Conservation (phyloP, 192 early-diverging fungal species). For the Funneliformis geosporum region DNA sequence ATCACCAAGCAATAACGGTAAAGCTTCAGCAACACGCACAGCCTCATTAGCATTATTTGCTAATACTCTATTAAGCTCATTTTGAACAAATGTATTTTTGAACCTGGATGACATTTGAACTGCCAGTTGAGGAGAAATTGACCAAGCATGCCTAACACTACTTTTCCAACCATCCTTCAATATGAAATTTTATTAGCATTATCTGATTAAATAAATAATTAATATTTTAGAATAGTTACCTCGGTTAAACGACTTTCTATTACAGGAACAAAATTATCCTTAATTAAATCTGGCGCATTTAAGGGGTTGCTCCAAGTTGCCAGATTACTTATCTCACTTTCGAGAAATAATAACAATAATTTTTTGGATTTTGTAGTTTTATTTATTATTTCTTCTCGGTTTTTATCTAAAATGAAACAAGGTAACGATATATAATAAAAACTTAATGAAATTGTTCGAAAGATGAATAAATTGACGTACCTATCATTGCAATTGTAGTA, state of each 20-base stretch:
- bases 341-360: conserved; percentile 80
- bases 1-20: conserved; percentile 73
- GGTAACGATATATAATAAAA: not conserved
- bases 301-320: conserved; percentile 84
- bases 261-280: not conserved
- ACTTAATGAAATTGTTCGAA: not conserved
- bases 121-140: conserved; percentile 76
- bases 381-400: conserved; percentile 55
- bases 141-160: conserved; percentile 82
- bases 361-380: conserved; percentile 53
- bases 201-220: not conserved
- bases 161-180: conserved; percentile 71
- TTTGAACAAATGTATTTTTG: conserved; percentile 64
- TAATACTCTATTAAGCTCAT: conserved; percentile 66
- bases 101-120: conserved; percentile 78
- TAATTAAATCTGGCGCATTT: conserved; percentile 39
- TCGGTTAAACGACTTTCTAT: conserved; percentile 47
- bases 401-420: conserved; percentile 40
- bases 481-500: conserved; percentile 37
- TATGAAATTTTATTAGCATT: not conserved
- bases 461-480: conserved; percentile 22
- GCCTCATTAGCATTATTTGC: conserved; percentile 64
- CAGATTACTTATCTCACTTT: conserved; percentile 84
- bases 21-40: conserved; percentile 70
- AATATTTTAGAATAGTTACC: not conserved